These are phyloP conservation scores for Fusarium oligoseptatum DNA, from an alignment of 2,329 filamentous ascomycete species.

Conservation along the genomic window DNA sequence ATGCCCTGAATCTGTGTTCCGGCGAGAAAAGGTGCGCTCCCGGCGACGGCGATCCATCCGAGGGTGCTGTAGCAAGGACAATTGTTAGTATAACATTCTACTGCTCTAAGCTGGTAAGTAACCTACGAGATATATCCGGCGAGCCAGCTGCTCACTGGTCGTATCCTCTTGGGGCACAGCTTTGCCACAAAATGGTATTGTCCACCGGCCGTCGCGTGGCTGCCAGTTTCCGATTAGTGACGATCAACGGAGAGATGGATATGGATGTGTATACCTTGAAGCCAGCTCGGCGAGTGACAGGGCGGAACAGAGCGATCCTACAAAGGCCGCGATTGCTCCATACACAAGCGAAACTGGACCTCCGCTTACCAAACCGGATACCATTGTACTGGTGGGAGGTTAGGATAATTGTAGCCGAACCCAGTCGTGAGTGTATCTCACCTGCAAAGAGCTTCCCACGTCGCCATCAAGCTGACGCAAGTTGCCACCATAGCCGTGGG, in stretches of 20 bases:
- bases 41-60: conserved; percentile 18
- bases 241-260: background rate
- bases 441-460: conserved; percentile 34
- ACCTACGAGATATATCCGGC: conserved; percentile 8
- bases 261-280: background rate
- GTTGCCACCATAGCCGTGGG: background rate
- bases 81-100: background rate
- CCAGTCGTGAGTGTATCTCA: background rate
- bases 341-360: background rate
- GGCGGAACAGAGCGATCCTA: conserved; percentile 1
- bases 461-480: background rate
- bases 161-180: background rate
- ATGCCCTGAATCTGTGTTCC: conserved; percentile 18
- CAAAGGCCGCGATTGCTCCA: background rate
- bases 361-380: background rate
- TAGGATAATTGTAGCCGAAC: background rate
- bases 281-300: conserved; percentile 8
- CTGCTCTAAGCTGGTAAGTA: background rate
- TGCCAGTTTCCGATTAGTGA: background rate
- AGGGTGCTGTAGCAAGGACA: background rate
- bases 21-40: conserved; percentile 10
- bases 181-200: conserved; percentile 23
- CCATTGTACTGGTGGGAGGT: background rate
- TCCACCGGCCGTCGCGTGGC: conserved; percentile 10
- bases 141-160: background rate